Base-by-base conservation (phyloP, 768 basidiomycete species). In the Mycena galericulata region DNA sequence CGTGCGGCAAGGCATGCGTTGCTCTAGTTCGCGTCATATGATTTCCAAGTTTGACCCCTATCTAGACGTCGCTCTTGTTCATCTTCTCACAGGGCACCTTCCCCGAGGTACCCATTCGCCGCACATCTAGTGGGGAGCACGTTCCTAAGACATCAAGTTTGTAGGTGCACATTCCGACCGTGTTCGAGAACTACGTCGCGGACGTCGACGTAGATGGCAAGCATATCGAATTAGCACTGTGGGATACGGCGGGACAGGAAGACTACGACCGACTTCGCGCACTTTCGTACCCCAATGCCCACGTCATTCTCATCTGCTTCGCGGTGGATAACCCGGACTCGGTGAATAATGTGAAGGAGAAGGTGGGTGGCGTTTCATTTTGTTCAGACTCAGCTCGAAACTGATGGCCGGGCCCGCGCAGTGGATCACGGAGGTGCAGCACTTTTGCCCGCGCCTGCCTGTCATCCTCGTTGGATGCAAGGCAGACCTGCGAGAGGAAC, bases 201-300 rank as follows among this genome's bases (percentile, higher is more conserved):
- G 97, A 99, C 80, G 96, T 99, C 56, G 96, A 98, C 80, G 97
- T 99, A 68, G 97, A 99, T 76, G 94, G 95, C 74, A 99, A 97
- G 85, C 95, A 97, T 78, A 97, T 99, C 75, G 98, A 99, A 82
- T 87, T 99, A 75, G 97, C 98, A 29, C 85, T 99, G 75, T 99
- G 98, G 98, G 98, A 99, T 97, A 99, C 98, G 57, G 97, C 98
- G 34, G 98, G 98, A 59, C 97, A 99, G 81, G 97, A 98, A 83
- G 98, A 99, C 81, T 99, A 99, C 81, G 98, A 99, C 82, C 94
- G 97, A 75, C 94, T 99, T 73, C 90, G 98, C 69, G 97, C 98
- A 67, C 89, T 99, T 78, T 95, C 93, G 75, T 99, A 99, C 84
- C 97, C 97, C 63, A 97, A 99, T 84, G 97, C 96, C n/a, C 97